Evolutionary conservation across 2,329 filamentous ascomycete species (phyloP).

Genomic region (Curvularia sp.): DNA sequence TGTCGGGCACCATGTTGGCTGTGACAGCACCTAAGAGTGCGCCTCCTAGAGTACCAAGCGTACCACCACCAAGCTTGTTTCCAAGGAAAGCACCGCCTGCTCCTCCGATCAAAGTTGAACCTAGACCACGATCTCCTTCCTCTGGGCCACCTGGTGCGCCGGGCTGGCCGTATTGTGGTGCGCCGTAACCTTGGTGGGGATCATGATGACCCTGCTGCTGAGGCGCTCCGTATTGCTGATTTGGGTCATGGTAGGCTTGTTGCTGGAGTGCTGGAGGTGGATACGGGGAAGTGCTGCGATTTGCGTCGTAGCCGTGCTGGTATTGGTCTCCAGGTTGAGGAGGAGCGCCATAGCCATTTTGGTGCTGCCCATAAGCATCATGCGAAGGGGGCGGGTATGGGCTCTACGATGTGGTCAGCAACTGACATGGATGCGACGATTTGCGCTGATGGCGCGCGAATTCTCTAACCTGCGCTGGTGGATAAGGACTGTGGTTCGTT

Average conservation of each 20-base stretch:
- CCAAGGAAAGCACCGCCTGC: slow-evolving; percentile 63
- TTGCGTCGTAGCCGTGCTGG: slow-evolving; percentile 45
- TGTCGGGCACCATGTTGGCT: slow-evolving; percentile 60
- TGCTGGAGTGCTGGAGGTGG: slow-evolving; percentile 40
- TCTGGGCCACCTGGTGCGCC: slow-evolving; percentile 41
- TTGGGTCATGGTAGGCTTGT: slow-evolving; percentile 28
- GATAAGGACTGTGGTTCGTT: slow-evolving; percentile 16
- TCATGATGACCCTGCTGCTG: slow-evolving; percentile 23
- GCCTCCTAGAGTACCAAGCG: slow-evolving; percentile 60
- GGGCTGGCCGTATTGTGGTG: slow-evolving; percentile 51
- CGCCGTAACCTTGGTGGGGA: slow-evolving; percentile 34
- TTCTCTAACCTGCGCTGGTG: slow-evolving; percentile 31
- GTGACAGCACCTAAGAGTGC: slow-evolving; percentile 62
- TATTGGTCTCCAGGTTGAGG: slow-evolving; percentile 34
- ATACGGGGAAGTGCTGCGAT: slow-evolving; percentile 48
- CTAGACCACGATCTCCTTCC: slow-evolving; percentile 64
- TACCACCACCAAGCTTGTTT: slow-evolving; percentile 61
- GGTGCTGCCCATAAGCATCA: slow-evolving; percentile 35
- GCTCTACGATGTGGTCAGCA: slow-evolving; percentile 32
- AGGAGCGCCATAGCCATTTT: slow-evolving; percentile 41
- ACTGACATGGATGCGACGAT: neutral
- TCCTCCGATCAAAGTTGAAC: slow-evolving; percentile 61
- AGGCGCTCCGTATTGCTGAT: slow-evolving; percentile 31
- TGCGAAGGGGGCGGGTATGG: slow-evolving; percentile 40
- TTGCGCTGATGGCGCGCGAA: slow-evolving; percentile 21